Evolutionary conservation across 441 rosid species (phyloP).

Genomic region (Syzygium syzygioides): DNA sequence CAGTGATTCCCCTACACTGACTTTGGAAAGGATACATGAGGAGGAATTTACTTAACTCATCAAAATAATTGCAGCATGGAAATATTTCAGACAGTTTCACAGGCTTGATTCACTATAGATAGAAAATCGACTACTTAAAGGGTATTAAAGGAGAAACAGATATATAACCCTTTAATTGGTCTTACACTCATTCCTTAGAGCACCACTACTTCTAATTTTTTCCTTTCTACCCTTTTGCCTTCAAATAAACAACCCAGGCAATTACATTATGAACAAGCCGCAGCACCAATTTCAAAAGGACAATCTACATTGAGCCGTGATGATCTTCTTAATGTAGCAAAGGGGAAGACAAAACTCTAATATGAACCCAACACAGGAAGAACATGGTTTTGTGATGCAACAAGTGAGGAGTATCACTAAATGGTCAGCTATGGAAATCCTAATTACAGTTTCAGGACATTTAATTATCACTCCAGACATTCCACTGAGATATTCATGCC

Average conservation of each 20-base stretch:
- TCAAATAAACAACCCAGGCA: neutral
- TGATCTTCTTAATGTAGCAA: neutral
- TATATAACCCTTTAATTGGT: neutral
- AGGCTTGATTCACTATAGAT: neutral
- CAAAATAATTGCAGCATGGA: neutral
- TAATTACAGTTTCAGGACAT: neutral
- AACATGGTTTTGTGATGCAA: neutral
- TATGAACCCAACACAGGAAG: neutral
- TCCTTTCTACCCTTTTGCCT: neutral
- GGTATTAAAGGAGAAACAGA: neutral
- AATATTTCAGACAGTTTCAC: neutral
- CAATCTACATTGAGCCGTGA: neutral
- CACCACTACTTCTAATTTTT: neutral
- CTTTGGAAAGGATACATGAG: neutral
- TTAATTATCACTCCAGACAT: neutral
- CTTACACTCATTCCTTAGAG: neutral
- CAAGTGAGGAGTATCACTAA: neutral
- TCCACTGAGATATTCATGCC: neutral
- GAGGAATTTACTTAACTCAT: neutral
- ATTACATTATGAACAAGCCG: neutral
- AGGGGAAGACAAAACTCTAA: neutral
- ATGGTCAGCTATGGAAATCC: neutral
- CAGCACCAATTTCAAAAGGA: neutral
- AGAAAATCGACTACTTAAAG: neutral
- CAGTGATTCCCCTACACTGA: neutral